Base-by-base conservation (phyloP, 306 rosid species). In the Coriaria nepalensis region DNA sequence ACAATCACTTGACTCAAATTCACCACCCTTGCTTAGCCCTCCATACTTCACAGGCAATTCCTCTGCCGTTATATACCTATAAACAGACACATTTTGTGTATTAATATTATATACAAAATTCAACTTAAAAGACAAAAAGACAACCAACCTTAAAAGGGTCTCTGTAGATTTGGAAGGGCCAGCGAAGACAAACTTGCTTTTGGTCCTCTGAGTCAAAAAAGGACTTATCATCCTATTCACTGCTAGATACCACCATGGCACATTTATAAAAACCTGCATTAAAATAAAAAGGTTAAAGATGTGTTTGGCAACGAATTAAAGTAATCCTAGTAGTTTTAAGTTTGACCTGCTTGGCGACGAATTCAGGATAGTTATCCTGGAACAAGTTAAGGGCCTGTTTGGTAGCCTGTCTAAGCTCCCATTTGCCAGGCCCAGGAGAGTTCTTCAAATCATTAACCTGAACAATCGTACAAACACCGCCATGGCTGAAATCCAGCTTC, bases 181-280 rank as follows among this genome's bases (percentile, higher is more conserved):
- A 20, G 87, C 87, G 35, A 73, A 83, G 10, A 79, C 73, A 63
- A 78, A 76, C 64, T 82, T 82, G 84, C 84, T 78, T 55, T 82
- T 79, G 14, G 79, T 76, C 59, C 79, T 73, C 49, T 75, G 81
- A 2, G 84, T 82, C 10, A 82, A 55, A 35, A 83, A 83, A 9
- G 87, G 84, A 43, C 87, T 79, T 47, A 81, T 81, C 92, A 81
- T 77, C 46, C 71, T 57, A 52, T 68, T 80, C 56, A 72, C 78
- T 12, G 86, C 92, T 43, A 77, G 61, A 57, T 84, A 84, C 94
- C 94, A 84, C 72, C 88, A 84, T 6, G 92, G 92, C 40, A 80
- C 92, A 66, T 78, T 84, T 83, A 84, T 66, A 46, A 84, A 84
- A 52, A 84, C 80, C 94, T 83, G 39, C 36, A 39, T n/a, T 7